These are phyloP conservation scores for Aspergillus thermomutatus DNA, from an alignment of 2,329 filamentous ascomycete species.

Conservation along the genomic window DNA sequence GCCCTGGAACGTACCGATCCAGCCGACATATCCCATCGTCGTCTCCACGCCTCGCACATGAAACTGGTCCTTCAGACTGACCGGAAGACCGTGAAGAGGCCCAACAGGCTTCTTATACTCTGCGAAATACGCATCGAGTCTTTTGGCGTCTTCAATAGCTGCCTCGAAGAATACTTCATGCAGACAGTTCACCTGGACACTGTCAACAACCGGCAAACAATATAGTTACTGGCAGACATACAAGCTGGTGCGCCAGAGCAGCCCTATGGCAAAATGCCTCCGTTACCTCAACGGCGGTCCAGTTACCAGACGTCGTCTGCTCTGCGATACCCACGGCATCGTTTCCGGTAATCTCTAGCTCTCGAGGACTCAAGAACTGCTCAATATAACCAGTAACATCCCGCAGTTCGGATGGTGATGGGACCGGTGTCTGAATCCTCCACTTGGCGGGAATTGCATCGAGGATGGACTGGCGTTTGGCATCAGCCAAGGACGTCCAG, in stretches of 20 bases:
- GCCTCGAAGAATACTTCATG: constrained; percentile 55
- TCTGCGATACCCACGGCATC: constrained; percentile 56
- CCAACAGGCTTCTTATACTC: constrained; percentile 48
- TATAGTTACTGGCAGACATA: constrained; percentile 21
- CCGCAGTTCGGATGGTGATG: constrained; percentile 49
- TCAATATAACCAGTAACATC: constrained; percentile 59
- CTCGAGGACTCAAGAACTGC: constrained; percentile 51
- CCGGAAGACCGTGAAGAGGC: constrained; percentile 61
- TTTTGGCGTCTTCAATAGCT: constrained; percentile 48
- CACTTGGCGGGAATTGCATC: constrained; percentile 57
- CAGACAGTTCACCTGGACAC: constrained; percentile 44
- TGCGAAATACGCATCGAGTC: constrained; percentile 47
- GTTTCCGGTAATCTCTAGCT: constrained; percentile 61
- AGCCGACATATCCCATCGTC: constrained; percentile 64
- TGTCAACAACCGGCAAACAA: constrained; percentile 8
- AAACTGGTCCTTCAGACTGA: constrained; percentile 53
- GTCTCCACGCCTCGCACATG: constrained; percentile 49
- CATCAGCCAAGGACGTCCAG: constrained; percentile 51
- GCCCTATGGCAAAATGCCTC: constrained; percentile 57
- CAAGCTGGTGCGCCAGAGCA: constrained; percentile 58
- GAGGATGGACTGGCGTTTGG: constrained; percentile 54
- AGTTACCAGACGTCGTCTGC: constrained; percentile 52
- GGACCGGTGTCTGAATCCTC: constrained; percentile 47
- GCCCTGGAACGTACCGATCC: constrained; percentile 61
- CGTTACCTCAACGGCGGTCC: constrained; percentile 56